Percentiles rank a stretch among this genome's conserved stretches.
Conservation (phyloP, 2,329 filamentous ascomycete species). For the Fusarium sp. region DNA sequence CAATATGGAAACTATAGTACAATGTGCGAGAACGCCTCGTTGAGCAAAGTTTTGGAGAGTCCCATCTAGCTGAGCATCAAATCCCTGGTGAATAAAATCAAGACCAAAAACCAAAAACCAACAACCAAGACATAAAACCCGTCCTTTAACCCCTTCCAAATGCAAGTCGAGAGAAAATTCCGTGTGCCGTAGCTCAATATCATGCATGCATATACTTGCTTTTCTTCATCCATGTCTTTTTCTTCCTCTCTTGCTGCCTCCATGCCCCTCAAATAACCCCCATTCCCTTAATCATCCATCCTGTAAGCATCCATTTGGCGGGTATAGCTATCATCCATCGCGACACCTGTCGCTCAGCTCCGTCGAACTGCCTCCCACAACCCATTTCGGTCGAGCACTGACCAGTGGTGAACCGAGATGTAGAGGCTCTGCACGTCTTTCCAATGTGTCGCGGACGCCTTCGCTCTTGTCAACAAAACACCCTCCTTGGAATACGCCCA, state of each 20-base stretch:
- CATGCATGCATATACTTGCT: constrained; percentile 38
- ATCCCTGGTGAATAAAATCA: constrained; percentile 31
- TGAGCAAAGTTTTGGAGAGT: constrained; percentile 34
- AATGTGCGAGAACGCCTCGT: constrained; percentile 31
- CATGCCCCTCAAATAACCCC: background rate
- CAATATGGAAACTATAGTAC: constrained; percentile 42
- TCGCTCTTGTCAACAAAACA: constrained; percentile 22
- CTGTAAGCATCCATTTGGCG: constrained; percentile 2
- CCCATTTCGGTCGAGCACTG: background rate
- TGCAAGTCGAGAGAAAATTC: constrained; percentile 42
- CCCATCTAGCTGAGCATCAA: constrained; percentile 42
- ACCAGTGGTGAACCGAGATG: constrained; percentile 8
- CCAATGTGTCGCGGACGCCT: constrained; percentile 33
- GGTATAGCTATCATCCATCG: constrained; percentile 10
- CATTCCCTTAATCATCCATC: constrained; percentile 2
- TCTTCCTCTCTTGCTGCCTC: constrained; percentile 15
- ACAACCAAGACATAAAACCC: constrained; percentile 25
- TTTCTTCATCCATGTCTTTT: constrained; percentile 43
- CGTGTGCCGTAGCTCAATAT: constrained; percentile 36
- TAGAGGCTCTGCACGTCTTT: constrained; percentile 31
- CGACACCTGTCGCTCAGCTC: background rate
- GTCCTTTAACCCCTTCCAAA: constrained; percentile 45
- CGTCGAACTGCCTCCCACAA: background rate
- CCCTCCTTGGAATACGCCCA: constrained; percentile 27
- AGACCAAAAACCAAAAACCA: constrained; percentile 17